These are phyloP conservation scores for Tolypocladium amazonense DNA, from an alignment of 2,329 filamentous ascomycete genomes.

Conservation along the genomic window DNA sequence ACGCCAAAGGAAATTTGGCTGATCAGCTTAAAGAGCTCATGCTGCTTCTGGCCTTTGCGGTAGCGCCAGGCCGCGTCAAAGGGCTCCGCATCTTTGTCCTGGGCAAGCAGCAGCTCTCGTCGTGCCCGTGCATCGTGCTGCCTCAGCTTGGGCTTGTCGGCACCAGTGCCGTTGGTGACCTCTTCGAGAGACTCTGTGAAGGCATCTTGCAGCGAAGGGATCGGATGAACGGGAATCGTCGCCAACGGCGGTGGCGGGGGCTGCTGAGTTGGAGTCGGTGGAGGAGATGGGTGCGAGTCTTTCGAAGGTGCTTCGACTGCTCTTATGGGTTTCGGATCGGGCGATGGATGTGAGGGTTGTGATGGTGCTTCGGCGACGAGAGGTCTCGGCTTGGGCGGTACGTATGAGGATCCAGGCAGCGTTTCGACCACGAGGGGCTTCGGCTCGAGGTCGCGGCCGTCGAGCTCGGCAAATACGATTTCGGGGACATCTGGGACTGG, in stretches of 20 bases:
- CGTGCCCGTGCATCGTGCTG: slow-evolving; percentile 48
- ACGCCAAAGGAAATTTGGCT: slow-evolving; percentile 92
- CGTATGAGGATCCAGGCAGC: neutral
- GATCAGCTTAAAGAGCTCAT: slow-evolving; percentile 82
- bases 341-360: neutral
- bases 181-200: slow-evolving; percentile 77
- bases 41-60: slow-evolving; percentile 64
- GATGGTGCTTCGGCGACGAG: neutral
- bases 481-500: neutral
- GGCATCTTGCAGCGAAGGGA: slow-evolving; percentile 65
- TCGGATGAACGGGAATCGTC: slow-evolving; percentile 47
- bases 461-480: slow-evolving; percentile 6
- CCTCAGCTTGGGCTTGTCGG: slow-evolving; percentile 39
- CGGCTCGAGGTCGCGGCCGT: slow-evolving; percentile 4
- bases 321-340: neutral
- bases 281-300: too few relatives aligned
- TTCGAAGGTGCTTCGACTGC: neutral
- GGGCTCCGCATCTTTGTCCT: slow-evolving; percentile 56
- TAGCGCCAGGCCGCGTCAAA: slow-evolving; percentile 69
- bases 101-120: slow-evolving; percentile 57
- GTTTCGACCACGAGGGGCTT: neutral
- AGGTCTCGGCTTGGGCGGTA: neutral
- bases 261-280: slow-evolving; percentile 5
- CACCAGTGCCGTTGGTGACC: slow-evolving; percentile 40
- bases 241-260: slow-evolving; percentile 8